Evolutionary conservation across 2,329 filamentous ascomycete genomes (phyloP).

Genomic region (Zopfia rhizophila): DNA sequence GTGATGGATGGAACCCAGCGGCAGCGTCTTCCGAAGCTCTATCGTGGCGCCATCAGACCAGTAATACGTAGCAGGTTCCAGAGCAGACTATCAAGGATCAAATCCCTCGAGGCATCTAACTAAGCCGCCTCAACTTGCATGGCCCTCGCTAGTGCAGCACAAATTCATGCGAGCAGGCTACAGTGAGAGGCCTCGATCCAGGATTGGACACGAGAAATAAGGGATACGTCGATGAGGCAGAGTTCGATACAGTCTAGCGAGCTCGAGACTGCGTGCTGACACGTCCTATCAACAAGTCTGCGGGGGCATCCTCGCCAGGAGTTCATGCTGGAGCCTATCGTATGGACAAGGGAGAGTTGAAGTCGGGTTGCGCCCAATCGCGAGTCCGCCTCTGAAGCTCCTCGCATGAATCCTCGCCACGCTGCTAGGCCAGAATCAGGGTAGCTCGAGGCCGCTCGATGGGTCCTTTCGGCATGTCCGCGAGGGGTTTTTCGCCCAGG

Average conservation of each 20-base stretch:
- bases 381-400: slow-evolving; percentile 7
- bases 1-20: slow-evolving; percentile 8
- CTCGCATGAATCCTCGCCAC: slow-evolving; percentile 5
- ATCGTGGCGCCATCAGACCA: slow-evolving; percentile 8
- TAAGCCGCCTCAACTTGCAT: slow-evolving; percentile 6
- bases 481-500: slow-evolving; percentile 10
- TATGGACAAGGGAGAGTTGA: too few relatives aligned
- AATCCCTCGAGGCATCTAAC: slow-evolving; percentile 6
- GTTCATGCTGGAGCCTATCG: slow-evolving; percentile 9
- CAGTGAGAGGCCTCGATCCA: slow-evolving; percentile 11
- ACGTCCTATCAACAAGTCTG: slow-evolving; percentile 12
- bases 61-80: slow-evolving; percentile 15
- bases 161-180: slow-evolving; percentile 12
- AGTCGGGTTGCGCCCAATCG: slow-evolving; percentile 2
- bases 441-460: slow-evolving; percentile 10
- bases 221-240: slow-evolving; percentile 12
- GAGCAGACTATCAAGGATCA: slow-evolving; percentile 12
- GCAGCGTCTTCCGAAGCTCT: slow-evolving; percentile 9
- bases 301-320: slow-evolving; percentile 10
- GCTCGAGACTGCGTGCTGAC: slow-evolving; percentile 14
- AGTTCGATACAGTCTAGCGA: slow-evolving; percentile 12
- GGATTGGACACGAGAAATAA: slow-evolving; percentile 13
- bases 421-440: slow-evolving; percentile 9
- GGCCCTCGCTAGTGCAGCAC: slow-evolving; percentile 10
- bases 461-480: slow-evolving; percentile 8